These are phyloP conservation scores for Calonectria pseudoreteaudii DNA, from an alignment of 2,329 filamentous ascomycete genomes.

Conservation along the genomic window DNA sequence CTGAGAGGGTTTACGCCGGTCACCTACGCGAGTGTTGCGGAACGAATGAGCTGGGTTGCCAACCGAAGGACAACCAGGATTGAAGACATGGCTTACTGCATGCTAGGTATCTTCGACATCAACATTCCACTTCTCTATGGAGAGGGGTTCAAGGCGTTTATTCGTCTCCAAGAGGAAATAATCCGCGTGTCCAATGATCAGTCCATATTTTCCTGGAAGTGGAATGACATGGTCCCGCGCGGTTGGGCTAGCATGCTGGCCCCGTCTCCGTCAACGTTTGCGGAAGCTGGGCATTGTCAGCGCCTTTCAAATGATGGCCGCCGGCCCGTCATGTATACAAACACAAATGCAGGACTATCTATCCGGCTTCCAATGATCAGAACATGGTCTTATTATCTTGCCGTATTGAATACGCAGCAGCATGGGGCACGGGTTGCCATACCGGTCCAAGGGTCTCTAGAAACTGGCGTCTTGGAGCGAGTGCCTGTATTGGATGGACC, in stretches of 20 bases:
- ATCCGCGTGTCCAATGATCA: neutral
- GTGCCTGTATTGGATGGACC: neutral
- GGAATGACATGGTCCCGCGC: neutral
- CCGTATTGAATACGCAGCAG: neutral
- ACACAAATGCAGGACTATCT: neutral
- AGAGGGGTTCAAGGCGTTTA: constrained; percentile 30
- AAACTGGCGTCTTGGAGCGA: neutral
- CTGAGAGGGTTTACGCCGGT: neutral
- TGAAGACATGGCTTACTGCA: constrained; percentile 35
- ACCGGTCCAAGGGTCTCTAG: neutral
- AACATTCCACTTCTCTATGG: constrained; percentile 37
- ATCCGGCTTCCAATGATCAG: neutral
- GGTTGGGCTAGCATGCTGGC: neutral
- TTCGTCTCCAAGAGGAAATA: constrained; percentile 27
- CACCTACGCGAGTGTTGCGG: neutral
- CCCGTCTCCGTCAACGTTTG: neutral
- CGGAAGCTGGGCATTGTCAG: neutral
- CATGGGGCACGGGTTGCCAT: neutral
- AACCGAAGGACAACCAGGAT: constrained; percentile 21
- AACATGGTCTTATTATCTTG: neutral
- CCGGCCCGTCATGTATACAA: neutral
- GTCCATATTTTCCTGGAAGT: neutral
- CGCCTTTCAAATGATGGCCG: neutral
- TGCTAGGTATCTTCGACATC: constrained; percentile 34
- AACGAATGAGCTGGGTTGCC: constrained; percentile 28